phyloP scores from a whole-genome alignment of 2,329 filamentous ascomycete genomes.

The Clarireedia sp. region DNA sequence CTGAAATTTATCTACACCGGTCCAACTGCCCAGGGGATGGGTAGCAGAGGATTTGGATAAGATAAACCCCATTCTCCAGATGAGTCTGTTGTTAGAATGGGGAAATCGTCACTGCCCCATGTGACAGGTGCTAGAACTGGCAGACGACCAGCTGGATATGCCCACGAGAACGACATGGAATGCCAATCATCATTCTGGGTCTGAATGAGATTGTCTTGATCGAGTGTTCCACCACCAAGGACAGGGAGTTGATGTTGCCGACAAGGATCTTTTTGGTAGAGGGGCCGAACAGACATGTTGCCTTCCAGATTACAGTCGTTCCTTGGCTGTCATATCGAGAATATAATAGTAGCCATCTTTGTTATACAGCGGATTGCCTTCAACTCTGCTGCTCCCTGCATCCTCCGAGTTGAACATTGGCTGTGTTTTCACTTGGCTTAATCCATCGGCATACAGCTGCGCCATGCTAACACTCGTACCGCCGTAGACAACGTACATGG shows the following conservation, averaged over 20 bases:
- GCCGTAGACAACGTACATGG: no score
- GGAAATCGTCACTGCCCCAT: no score
- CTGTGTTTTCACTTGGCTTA: no score
- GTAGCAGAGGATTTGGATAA: no score
- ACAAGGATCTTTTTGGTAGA: constrained; percentile 29
- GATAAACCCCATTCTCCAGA: no score
- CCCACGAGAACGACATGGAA: constrained; percentile 49
- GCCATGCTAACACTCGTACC: no score
- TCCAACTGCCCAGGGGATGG: no score
- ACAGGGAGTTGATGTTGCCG: constrained; percentile 29
- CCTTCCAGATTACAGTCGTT: constrained; percentile 42
- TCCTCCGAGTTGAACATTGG: no score
- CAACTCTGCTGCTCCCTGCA: no score
- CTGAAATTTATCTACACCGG: no score
- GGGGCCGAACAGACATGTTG: constrained; percentile 43
- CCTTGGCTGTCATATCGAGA: constrained; percentile 37
- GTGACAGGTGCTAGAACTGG: constrained; percentile 33
- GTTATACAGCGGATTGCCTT: constrained; percentile 43
- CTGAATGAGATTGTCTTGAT: constrained; percentile 50
- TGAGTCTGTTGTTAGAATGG: no score
- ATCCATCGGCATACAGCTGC: no score
- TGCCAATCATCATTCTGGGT: constrained; percentile 47
- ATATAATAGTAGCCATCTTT: constrained; percentile 51
- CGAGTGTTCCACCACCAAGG: constrained; percentile 36
- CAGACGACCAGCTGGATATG: constrained; percentile 48